Conservation (phyloP, 2,329 filamentous ascomycete genomes). For the Pseudopyrenochaeta lycopersici region DNA sequence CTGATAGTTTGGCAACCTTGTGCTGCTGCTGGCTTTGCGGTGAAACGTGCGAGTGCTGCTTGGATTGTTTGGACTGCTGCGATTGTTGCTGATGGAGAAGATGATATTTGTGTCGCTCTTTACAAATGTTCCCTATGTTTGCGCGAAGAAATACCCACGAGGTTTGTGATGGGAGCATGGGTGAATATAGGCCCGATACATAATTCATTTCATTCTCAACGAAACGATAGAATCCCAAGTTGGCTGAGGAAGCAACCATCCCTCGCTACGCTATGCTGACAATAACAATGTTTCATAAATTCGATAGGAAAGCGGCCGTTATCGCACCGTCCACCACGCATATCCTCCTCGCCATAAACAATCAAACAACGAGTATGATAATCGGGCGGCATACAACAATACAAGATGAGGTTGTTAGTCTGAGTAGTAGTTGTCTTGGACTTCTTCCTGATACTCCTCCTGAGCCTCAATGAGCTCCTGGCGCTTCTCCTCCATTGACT, state of each 20-base stretch:
- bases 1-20: constrained; percentile 41
- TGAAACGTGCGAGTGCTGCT: constrained; percentile 47
- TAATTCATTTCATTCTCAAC: constrained; percentile 5
- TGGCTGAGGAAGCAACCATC: constrained; percentile 5
- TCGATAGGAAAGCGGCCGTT: constrained; percentile 2
- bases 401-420: constrained; percentile 12
- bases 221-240: constrained; percentile 18
- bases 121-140: background rate
- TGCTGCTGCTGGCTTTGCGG: constrained; percentile 49
- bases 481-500: constrained; percentile 60
- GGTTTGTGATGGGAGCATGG: background rate
- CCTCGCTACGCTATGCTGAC: constrained; percentile 18
- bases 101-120: background rate
- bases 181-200: background rate
- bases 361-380: background rate
- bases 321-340: background rate
- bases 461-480: constrained; percentile 64
- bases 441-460: constrained; percentile 60
- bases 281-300: constrained; percentile 1
- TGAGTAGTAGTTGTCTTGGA: constrained; percentile 43
- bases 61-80: constrained; percentile 44
- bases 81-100: too few relatives aligned
- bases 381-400: background rate
- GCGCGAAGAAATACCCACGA: background rate
- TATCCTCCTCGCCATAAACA: background rate